phyloP scores from a whole-genome alignment of 169 alveolate species.

The Plasmodium sp. region DNA sequence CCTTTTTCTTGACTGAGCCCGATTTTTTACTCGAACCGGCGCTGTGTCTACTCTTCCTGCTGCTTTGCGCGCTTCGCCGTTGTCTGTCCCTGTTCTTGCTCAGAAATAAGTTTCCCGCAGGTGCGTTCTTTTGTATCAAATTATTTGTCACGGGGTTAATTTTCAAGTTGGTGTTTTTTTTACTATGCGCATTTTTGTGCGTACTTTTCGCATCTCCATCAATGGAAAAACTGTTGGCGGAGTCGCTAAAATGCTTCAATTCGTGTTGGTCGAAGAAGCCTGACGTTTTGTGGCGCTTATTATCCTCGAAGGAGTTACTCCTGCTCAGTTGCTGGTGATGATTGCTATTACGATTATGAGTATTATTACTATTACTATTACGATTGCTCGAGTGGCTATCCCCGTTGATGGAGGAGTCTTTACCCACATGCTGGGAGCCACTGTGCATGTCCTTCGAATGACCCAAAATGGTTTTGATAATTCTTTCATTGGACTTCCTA shows the following conservation, averaged over 20 bases:
- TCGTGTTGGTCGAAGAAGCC: background rate
- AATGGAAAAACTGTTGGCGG: background rate
- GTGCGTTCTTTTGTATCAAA: background rate
- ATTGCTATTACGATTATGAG: background rate
- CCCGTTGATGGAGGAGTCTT: background rate
- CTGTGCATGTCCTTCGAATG: conserved; percentile 19
- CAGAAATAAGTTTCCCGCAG: background rate
- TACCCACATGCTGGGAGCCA: background rate
- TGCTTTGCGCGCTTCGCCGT: background rate
- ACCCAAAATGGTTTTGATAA: conserved; percentile 39
- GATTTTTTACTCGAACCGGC: background rate
- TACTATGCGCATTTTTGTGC: conserved; percentile 7
- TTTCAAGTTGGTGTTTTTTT: background rate
- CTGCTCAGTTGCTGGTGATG: background rate
- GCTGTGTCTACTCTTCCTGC: background rate
- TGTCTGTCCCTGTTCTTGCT: background rate
- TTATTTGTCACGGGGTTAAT: conserved; percentile 13
- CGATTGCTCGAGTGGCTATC: background rate
- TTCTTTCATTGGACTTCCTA: conserved; percentile 62
- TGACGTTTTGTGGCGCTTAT: background rate
- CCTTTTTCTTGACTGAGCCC: background rate
- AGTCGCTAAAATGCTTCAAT: background rate
- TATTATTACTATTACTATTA: too few species aligned
- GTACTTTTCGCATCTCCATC: background rate
- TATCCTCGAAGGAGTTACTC: conserved; percentile 5